Base-by-base conservation (phyloP, 2,329 filamentous ascomycete genomes). In the Bretziella fagacearum region DNA sequence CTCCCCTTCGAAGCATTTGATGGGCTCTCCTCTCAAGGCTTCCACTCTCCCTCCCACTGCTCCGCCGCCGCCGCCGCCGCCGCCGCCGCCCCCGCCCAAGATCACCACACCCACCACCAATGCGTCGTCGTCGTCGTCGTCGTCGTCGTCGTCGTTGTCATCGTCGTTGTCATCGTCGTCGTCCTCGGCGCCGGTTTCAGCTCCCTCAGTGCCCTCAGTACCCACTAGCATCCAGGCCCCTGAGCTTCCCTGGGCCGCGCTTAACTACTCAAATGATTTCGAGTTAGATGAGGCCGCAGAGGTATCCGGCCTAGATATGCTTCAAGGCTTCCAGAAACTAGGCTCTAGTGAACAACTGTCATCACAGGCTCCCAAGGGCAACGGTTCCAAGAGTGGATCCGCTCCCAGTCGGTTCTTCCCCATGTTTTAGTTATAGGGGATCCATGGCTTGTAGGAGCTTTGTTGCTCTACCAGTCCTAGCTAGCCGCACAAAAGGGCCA, bases 251-350 rank as follows among this genome's bases (percentile, higher is more conserved):
- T 66, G 63, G 60, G 56, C 59, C 10, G 52, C 56, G 5, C 53
- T 63, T 17, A 54, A 57, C 29, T 56, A 63, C 43, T 41, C 57
- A 5, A 56, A 60, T 11, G 67, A 71, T 4, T 68, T 66, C 54
- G 15, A 15, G 23, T 55, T 58, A 1, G 55, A 66, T 37, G 39
- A 47, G 11, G 7, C 44, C 22, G 68, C 73, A 6, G 71, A 74
- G 11, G 75, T 79, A 36, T 62, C 71, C 11, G 74, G 71, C 1
- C 69, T 85, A 44, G 81, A 86, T 55, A 79, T 86, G 53, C 70
- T 82, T 39, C 77, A 83, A 56, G 80, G 80, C 7, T 86, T 85
- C 55, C 74, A 80, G 58, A 81, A 79, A 63, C 85, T 86, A 57
- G 81, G 81, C 40, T 47, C 44, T 20, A 44, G 44, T 20, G 48